Evolutionary conservation across 2,329 filamentous ascomycete genomes (phyloP).

Genomic region (Coniella lustricola): DNA sequence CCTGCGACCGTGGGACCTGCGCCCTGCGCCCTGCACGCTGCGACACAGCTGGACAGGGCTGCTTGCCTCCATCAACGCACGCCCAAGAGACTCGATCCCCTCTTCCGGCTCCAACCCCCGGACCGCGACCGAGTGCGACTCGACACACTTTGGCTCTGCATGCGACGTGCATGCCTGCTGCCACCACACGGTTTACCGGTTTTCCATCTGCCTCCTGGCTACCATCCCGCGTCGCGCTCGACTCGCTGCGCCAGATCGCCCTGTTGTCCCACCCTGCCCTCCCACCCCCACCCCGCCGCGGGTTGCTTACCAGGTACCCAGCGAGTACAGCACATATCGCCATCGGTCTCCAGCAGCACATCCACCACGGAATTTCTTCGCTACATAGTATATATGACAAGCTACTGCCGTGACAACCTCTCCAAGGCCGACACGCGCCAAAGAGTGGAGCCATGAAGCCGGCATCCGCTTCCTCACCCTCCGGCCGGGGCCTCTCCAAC

Average conservation of each 20-base stretch:
- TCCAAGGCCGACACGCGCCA: constrained; percentile 17
- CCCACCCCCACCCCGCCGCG: too few relatives aligned
- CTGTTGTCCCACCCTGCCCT: too few relatives aligned
- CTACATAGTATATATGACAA: constrained; percentile 16
- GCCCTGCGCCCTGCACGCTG: not conserved
- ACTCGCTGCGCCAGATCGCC: too few relatives aligned
- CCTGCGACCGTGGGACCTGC: not conserved
- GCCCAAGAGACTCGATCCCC: too few relatives aligned
- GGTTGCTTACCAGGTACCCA: too few relatives aligned
- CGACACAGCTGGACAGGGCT: too few relatives aligned
- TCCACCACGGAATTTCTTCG: too few relatives aligned
- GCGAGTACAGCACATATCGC: not conserved
- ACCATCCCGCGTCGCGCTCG: constrained; percentile 15
- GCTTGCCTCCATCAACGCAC: too few relatives aligned
- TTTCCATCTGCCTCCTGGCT: too few relatives aligned
- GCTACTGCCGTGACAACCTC: constrained; percentile 15
- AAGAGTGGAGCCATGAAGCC: constrained; percentile 18
- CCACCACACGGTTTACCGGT: constrained; percentile 12
- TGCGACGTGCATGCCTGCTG: constrained; percentile 17
- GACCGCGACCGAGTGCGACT: constrained; percentile 13
- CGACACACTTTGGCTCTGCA: not conserved
- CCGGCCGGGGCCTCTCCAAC: not conserved
- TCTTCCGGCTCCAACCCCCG: too few relatives aligned
- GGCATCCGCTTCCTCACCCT: constrained; percentile 7
- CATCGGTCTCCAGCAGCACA: not conserved